phyloP scores from a whole-genome alignment of 768 basidiomycete genomes.

The Boletus huronensis region DNA sequence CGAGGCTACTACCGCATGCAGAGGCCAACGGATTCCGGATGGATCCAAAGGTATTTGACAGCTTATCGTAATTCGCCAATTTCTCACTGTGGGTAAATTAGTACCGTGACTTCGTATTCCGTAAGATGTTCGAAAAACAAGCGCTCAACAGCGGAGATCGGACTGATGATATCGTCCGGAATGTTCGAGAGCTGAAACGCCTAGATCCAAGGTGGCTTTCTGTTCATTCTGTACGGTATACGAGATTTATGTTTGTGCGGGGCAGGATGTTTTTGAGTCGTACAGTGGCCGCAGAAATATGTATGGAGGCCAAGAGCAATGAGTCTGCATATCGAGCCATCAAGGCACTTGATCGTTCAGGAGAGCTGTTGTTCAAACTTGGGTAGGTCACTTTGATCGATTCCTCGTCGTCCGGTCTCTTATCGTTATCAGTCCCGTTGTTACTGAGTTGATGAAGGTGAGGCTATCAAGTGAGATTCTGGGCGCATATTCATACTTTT shows the following conservation, averaged over 20 bases:
- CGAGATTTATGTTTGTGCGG: constrained; percentile 3
- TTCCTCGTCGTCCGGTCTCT: neutral
- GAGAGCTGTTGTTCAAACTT: constrained; percentile 65
- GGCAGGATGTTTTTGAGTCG: constrained; percentile 77
- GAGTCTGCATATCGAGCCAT: constrained; percentile 66
- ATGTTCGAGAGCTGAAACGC: constrained; percentile 68
- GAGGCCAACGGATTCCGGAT: constrained; percentile 71
- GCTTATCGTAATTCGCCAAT: neutral
- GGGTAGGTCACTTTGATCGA: constrained; percentile 40
- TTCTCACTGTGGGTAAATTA: constrained; percentile 28
- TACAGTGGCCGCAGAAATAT: constrained; percentile 79
- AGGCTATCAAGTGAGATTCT: neutral
- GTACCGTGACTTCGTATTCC: constrained; percentile 86
- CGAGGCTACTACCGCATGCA: constrained; percentile 67
- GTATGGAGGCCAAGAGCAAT: constrained; percentile 76
- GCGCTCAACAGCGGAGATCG: constrained; percentile 46
- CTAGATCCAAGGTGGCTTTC: constrained; percentile 60
- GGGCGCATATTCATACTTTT: constrained; percentile 3
- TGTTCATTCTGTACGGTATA: neutral
- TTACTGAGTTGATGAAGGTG: constrained; percentile 69
- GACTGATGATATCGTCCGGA: constrained; percentile 60
- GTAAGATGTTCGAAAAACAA: constrained; percentile 75
- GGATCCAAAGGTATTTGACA: constrained; percentile 61
- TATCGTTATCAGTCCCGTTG: constrained; percentile 35
- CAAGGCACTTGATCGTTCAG: constrained; percentile 61